Percentiles rank a stretch among this genome's conserved stretches.
Evolutionary conservation across 805 yeast genomes (phyloP).

Genomic region (Kazachstania africana): DNA sequence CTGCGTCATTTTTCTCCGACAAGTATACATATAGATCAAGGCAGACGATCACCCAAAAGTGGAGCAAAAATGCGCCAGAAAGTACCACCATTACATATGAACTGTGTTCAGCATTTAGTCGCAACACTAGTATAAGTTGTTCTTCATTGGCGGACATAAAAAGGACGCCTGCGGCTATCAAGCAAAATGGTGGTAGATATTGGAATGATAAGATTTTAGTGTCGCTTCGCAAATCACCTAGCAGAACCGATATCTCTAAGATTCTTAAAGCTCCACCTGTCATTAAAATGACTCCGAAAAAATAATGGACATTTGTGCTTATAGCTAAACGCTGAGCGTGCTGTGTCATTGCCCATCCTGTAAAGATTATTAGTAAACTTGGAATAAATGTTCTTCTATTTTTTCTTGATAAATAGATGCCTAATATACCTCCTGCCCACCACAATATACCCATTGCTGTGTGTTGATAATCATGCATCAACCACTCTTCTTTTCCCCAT

Average conservation of each 20-base stretch:
- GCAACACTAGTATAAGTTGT: conserved; percentile 58
- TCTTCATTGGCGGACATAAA: conserved; percentile 94
- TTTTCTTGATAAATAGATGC: conserved; percentile 61
- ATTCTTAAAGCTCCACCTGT: conserved; percentile 66
- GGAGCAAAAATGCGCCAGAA: conserved; percentile 63
- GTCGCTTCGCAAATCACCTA: conserved; percentile 43
- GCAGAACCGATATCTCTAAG: conserved; percentile 67
- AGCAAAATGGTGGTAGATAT: conserved; percentile 71
- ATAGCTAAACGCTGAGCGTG: conserved; percentile 68
- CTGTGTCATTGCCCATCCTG: conserved; percentile 92
- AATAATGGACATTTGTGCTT: conserved; percentile 76
- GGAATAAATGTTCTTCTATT: conserved; percentile 69
- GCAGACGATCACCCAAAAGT: conserved; percentile 52
- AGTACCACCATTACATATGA: conserved; percentile 64
- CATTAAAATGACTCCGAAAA: conserved; percentile 77
- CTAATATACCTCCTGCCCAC: conserved; percentile 91
- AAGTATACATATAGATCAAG: conserved; percentile 45
- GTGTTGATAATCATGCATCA: conserved; percentile 88
- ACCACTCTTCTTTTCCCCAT: conserved; percentile 86
- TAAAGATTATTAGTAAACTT: conserved; percentile 66
- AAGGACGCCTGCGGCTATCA: conserved; percentile 65
- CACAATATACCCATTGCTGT: conserved; percentile 93
- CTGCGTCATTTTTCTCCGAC: conserved; percentile 6
- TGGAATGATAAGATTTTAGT: conserved; percentile 61
- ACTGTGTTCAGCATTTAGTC: conserved; percentile 73